These are phyloP conservation scores for Hanseniaspora singularis DNA, from an alignment of 805 yeast genomes.

Conservation along the genomic window DNA sequence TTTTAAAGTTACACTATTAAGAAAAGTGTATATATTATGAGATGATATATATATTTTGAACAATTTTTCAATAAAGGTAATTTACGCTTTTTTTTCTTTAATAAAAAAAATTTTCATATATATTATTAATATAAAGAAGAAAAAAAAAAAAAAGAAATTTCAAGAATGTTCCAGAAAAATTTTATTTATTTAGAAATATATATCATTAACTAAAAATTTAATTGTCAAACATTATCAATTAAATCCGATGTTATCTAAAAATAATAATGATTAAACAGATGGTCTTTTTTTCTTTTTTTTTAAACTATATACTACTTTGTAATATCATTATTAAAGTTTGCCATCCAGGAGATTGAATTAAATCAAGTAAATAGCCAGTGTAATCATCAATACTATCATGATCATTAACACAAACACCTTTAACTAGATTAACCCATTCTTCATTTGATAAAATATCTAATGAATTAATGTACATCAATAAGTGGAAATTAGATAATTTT, in stretches of 20 bases:
- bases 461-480: conserved; percentile 46
- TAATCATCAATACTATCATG: conserved; percentile 34
- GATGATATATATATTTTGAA: too few relatives aligned
- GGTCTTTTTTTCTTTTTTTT: not conserved
- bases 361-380: conserved; percentile 36
- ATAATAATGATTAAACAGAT: not conserved
- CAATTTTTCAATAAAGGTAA: too few relatives aligned
- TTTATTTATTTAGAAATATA: too few relatives aligned
- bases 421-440: conserved; percentile 42
- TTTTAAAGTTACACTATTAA: too few relatives aligned
- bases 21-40: too few relatives aligned
- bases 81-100: too few relatives aligned
- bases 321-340: conserved; percentile 56
- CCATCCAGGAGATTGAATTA: conserved; percentile 54
- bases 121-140: too few relatives aligned
- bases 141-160: not conserved
- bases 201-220: too few relatives aligned
- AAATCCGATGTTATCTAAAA: too few relatives aligned
- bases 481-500: conserved; percentile 60
- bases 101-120: too few relatives aligned
- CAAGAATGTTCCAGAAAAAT: not conserved
- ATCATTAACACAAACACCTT: conserved; percentile 35
- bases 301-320: conserved; percentile 24
- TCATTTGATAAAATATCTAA: conserved; percentile 44
- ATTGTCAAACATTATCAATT: too few relatives aligned